Conservation (phyloP, 73 alveolate species). For the Stentor coeruleus region DNA sequence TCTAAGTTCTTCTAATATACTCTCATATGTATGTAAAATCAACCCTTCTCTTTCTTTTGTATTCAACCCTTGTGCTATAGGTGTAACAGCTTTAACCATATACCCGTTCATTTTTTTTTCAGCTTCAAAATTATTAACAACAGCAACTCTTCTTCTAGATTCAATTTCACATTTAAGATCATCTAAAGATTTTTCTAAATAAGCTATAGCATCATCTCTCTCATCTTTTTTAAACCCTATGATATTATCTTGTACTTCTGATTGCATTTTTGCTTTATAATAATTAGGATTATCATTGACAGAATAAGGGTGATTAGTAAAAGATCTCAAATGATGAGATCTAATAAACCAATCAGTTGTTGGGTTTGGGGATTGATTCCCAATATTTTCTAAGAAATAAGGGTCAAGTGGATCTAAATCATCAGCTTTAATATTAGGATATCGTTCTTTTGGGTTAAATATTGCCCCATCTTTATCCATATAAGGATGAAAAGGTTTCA, state of each 20-base stretch:
- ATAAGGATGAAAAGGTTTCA: background rate
- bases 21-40: constrained; percentile 68
- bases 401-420: constrained; percentile 40
- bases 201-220: constrained; percentile 60
- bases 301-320: constrained; percentile 75
- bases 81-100: constrained; percentile 57
- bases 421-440: constrained; percentile 50
- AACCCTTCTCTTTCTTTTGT: constrained; percentile 64
- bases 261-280: constrained; percentile 74
- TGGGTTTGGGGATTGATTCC: constrained; percentile 26
- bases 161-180: constrained; percentile 47
- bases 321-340: constrained; percentile 83
- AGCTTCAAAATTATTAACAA: constrained; percentile 45
- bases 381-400: constrained; percentile 36
- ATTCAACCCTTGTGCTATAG: constrained; percentile 53
- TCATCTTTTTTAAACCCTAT: constrained; percentile 60
- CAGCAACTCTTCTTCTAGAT: constrained; percentile 41
- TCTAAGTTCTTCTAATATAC: constrained; percentile 75
- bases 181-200: constrained; percentile 49
- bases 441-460: constrained; percentile 48
- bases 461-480: constrained; percentile 35
- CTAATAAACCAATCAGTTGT: constrained; percentile 72
- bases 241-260: constrained; percentile 50
- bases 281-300: constrained; percentile 85
- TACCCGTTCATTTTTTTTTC: constrained; percentile 60